Percentiles rank a stretch among this genome's conserved stretches.
phyloP scores from a whole-genome alignment of 495 filamentous ascomycete species.

The Chaetomium cochliodes region DNA sequence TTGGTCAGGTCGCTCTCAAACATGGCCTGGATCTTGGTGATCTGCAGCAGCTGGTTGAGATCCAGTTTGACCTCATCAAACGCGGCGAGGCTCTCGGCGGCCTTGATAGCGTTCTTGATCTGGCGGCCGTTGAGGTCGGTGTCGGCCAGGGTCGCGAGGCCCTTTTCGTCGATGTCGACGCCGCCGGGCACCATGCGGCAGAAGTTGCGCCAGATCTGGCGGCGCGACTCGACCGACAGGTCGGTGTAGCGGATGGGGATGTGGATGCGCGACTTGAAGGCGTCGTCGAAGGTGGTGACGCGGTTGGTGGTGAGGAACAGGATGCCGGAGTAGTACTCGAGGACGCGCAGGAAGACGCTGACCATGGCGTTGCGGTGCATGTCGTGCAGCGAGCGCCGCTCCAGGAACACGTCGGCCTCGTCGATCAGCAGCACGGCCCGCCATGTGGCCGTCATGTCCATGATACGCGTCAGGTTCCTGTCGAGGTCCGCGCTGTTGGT shows the following conservation, averaged over 20 bases:
- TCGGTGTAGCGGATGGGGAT: conserved; percentile 44
- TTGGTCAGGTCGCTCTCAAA: conserved; percentile 40
- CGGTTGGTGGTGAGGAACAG: conserved; percentile 53
- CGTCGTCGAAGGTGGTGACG: conserved; percentile 44
- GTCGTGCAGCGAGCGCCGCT: conserved; percentile 43
- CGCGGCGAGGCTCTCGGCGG: conserved; percentile 43
- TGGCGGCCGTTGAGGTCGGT: conserved; percentile 58
- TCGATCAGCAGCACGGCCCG: conserved; percentile 53
- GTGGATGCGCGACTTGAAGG: conserved; percentile 47
- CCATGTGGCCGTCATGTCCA: conserved; percentile 51
- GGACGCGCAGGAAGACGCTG: conserved; percentile 44
- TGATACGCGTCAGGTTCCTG: conserved; percentile 45
- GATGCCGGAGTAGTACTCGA: conserved; percentile 51
- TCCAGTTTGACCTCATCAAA: conserved; percentile 35
- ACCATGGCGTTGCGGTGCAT: conserved; percentile 51
- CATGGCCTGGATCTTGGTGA: conserved; percentile 36
- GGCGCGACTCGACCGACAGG: conserved; percentile 34
- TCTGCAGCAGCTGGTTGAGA: conserved; percentile 34
- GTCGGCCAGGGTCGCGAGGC: conserved; percentile 45
- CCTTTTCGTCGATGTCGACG: conserved; percentile 41
- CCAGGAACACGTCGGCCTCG: conserved; percentile 52
- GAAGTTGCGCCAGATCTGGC: conserved; percentile 51
- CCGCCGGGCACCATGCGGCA: conserved; percentile 39
- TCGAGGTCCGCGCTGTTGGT: conserved; percentile 35
- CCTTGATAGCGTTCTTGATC: conserved; percentile 64